Conservation (phyloP, 23 red algal genomes). For the Pyropia haitanensis region DNA sequence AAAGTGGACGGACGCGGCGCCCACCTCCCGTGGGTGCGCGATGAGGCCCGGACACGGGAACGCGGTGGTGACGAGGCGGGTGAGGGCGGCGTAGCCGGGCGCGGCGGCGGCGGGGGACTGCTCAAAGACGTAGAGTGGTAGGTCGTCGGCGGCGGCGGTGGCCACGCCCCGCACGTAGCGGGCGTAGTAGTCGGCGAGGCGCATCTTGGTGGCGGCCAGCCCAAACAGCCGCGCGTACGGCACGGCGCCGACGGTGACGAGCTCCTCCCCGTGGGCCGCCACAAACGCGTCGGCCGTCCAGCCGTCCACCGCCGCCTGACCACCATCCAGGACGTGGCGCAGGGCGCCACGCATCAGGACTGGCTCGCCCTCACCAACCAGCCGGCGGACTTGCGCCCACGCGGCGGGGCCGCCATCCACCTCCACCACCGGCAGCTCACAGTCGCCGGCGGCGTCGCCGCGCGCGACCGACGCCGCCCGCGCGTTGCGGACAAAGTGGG, state of each 20-base stretch:
- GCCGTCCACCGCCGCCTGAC: neutral
- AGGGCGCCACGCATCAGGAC: slow-evolving; percentile 60
- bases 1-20: slow-evolving; percentile 45
- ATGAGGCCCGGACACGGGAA: slow-evolving; percentile 33
- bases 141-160: neutral
- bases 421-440: slow-evolving; percentile 44
- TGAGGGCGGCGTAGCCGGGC: slow-evolving; percentile 21
- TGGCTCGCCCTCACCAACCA: slow-evolving; percentile 60
- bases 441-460: slow-evolving; percentile 15
- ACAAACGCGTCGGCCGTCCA: slow-evolving; percentile 23
- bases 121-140: slow-evolving; percentile 56
- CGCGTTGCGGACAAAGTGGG: slow-evolving; percentile 35
- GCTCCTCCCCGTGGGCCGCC: slow-evolving; percentile 11
- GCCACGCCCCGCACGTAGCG: slow-evolving; percentile 13
- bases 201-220: slow-evolving; percentile 24
- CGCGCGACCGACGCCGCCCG: slow-evolving; percentile 2
- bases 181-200: slow-evolving; percentile 35
- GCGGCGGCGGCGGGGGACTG: slow-evolving; percentile 12
- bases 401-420: slow-evolving; percentile 1
- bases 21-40: slow-evolving; percentile 33
- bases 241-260: slow-evolving; percentile 58
- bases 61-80: slow-evolving; percentile 21
- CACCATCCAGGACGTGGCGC: slow-evolving; percentile 8
- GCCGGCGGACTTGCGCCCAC: slow-evolving; percentile 18
- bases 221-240: slow-evolving; percentile 57